Evolutionary conservation across 2,329 filamentous ascomycete species (phyloP).

Genomic region (Coleophoma eucalyptorum): DNA sequence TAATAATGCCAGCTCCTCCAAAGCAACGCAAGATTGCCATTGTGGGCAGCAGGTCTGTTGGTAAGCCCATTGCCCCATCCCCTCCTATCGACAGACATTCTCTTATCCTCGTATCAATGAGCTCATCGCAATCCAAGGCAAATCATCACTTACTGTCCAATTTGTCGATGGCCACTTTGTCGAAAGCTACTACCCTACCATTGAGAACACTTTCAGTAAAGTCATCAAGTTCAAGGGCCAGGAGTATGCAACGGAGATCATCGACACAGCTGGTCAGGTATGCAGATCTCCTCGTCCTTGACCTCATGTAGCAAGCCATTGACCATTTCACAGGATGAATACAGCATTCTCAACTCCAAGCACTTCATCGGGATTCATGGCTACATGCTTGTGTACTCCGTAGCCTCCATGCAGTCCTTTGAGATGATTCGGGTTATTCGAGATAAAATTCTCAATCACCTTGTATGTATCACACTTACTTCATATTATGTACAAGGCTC

Average conservation of each 20-base stretch:
- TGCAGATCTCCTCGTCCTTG: slow-evolving; percentile 18
- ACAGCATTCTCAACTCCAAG: slow-evolving; percentile 96
- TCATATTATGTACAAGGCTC: too few relatives aligned
- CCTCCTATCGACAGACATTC: background rate
- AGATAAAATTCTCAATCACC: slow-evolving; percentile 94
- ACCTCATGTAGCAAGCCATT: slow-evolving; percentile 10
- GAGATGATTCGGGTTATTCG: slow-evolving; percentile 96
- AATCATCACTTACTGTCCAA: slow-evolving; percentile 94
- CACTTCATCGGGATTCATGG: slow-evolving; percentile 99
- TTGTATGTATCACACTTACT: slow-evolving; percentile 52
- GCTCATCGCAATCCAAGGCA: slow-evolving; percentile 55
- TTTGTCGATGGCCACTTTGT: slow-evolving; percentile 98
- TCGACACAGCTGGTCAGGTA: slow-evolving; percentile 95
- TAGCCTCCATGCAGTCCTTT: slow-evolving; percentile 88
- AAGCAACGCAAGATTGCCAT: slow-evolving; percentile 96
- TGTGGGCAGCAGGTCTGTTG: slow-evolving; percentile 89
- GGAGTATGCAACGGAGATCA: slow-evolving; percentile 94
- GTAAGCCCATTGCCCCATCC: slow-evolving; percentile 43
- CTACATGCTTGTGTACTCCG: slow-evolving; percentile 98
- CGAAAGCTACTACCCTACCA: slow-evolving; percentile 98
- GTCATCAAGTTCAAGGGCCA: slow-evolving; percentile 90
- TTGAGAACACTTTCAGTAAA: slow-evolving; percentile 98
- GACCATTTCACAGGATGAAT: slow-evolving; percentile 69
- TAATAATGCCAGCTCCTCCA: slow-evolving; percentile 29
- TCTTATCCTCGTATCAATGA: background rate